Base-by-base conservation (phyloP, 805 yeast genomes). In the Suhomyces emberorum region DNA sequence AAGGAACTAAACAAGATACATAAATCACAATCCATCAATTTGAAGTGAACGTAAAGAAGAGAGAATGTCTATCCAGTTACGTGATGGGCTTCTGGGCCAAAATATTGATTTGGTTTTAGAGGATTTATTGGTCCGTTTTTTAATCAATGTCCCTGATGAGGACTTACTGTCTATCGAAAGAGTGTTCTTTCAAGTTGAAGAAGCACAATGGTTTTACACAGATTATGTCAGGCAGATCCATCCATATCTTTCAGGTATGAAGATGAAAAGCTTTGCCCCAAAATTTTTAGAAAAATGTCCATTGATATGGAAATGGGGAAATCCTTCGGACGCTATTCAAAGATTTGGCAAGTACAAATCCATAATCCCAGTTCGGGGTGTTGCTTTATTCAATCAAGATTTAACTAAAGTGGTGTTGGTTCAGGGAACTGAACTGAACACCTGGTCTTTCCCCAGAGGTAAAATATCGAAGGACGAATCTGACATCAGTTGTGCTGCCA, bases 401-500 rank as follows among this genome's bases (percentile, higher is more conserved):
- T 57, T 88, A 65, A 75, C 79, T 38, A 87, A 85, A 53, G 67
- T 87, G 8, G 55, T 95, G 19, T 63, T 93, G 45, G 95, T 93
- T 4, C 81, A 86, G 54, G 97, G 96, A 3, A 79, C 81, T 33
- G 95, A 86, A 44, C 75, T 88, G 9, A 62, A 66, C 21, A 63
- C 83, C 1, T 93, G 98, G 98, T 84, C 96, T 6, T 93, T 93
- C 53, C 99, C 99, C 4, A 72, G 96, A 57, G 99, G 99, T 4
- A 93, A 93, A 61, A 93, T 93, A 39, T 86, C 95, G 25, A 89
- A 93, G 55, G 95, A 82, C 54, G 99, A 93, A 65, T 68, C 79
- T 11, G 98, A 93, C 59, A 72, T 79, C 4, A 80, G 76, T 36
- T 95, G 98, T 65, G 97, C 98, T 4, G 61, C 87, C 10, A 76